A percentile compares a stretch with the other conserved stretches of the same genome.
phyloP scores from a whole-genome alignment of 768 basidiomycete genomes.

The Leccinum disarticulatum region DNA sequence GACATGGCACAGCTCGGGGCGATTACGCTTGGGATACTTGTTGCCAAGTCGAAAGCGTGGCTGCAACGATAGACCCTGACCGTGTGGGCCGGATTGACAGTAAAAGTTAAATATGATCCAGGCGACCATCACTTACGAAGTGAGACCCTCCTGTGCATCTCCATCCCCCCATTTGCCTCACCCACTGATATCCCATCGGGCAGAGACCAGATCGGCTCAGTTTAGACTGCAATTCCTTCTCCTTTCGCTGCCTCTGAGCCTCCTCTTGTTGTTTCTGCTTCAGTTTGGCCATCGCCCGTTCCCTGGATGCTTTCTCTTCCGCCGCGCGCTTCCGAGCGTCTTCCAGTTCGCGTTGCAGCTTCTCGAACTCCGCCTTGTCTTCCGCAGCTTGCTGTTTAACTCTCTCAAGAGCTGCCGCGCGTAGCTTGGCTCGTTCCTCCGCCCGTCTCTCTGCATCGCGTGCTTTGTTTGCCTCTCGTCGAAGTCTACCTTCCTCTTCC shows the following conservation, averaged over 20 bases:
- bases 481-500: conserved; percentile 18
- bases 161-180: conserved; percentile 40
- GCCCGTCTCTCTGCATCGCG: conserved; percentile 22
- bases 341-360: conserved; percentile 27
- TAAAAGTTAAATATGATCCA: conserved; percentile 17
- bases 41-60: background rate
- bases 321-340: conserved; percentile 24
- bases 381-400: conserved; percentile 18
- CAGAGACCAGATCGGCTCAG: conserved; percentile 52
- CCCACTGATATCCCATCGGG: conserved; percentile 45
- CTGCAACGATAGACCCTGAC: background rate
- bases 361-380: conserved; percentile 22
- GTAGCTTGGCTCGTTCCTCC: conserved; percentile 23
- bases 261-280: conserved; percentile 41
- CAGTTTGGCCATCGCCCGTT: conserved; percentile 27
- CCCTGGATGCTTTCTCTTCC: conserved; percentile 26
- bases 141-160: conserved; percentile 49
- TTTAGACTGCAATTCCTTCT: conserved; percentile 38
- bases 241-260: conserved; percentile 21
- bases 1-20: background rate
- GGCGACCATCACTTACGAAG: conserved; percentile 33
- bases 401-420: conserved; percentile 21
- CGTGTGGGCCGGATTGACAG: background rate
- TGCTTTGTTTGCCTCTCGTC: conserved; percentile 18
- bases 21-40: background rate